Evolutionary conservation across 495 filamentous ascomycete species (phyloP).

Genomic region (Aspergillus nanangensis): DNA sequence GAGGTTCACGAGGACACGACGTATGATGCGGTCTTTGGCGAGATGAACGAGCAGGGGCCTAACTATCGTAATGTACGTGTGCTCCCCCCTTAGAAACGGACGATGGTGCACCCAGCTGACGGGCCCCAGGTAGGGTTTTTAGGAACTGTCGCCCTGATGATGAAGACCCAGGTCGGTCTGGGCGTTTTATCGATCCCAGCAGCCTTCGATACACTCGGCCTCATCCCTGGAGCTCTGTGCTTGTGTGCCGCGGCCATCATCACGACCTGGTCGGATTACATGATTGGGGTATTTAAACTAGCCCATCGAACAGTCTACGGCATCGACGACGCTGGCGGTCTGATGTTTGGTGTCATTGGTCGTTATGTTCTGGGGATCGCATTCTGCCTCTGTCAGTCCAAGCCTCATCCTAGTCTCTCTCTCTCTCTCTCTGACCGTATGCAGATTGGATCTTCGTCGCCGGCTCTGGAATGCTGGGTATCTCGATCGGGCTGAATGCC

Average conservation of each 20-base stretch:
- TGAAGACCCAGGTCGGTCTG: conserved; percentile 51
- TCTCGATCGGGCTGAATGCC: conserved; percentile 65
- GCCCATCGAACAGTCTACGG: conserved; percentile 60
- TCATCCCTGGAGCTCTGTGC: conserved; percentile 50
- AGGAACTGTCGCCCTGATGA: conserved; percentile 34
- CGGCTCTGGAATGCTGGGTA: conserved; percentile 54
- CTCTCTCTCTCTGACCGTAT: conserved; percentile 49
- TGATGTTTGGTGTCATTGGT: conserved; percentile 61
- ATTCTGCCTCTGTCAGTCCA: conserved; percentile 44
- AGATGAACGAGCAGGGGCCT: conserved; percentile 10
- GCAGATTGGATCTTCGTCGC: conserved; percentile 47
- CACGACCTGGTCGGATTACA: conserved; percentile 69
- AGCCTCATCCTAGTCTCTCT: background rate
- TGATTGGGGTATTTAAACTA: conserved; percentile 68
- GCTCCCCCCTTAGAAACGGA: background rate
- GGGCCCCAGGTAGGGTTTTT: conserved; percentile 33
- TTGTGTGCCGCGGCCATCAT: conserved; percentile 53
- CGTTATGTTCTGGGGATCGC: conserved; percentile 55
- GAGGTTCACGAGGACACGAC: background rate
- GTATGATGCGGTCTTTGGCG: conserved; percentile 13
- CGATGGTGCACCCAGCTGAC: too few species aligned
- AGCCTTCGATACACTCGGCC: conserved; percentile 56
- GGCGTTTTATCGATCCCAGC: conserved; percentile 58
- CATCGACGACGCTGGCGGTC: conserved; percentile 62
- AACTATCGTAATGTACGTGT: conserved; percentile 16